Evolutionary conservation across 345 rosid species (phyloP).

Genomic region (Trapa incisa): DNA sequence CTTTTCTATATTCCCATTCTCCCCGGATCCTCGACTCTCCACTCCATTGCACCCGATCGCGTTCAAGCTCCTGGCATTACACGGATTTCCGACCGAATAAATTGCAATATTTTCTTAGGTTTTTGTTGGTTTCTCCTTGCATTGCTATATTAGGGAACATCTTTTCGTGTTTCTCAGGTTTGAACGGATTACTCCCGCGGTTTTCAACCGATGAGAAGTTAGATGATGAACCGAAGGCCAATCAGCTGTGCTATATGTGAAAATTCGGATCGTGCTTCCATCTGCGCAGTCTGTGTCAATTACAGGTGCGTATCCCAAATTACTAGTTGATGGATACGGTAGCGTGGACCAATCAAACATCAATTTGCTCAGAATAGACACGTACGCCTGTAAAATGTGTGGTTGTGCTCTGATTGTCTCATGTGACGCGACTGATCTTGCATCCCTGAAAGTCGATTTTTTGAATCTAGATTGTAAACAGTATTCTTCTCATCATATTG

Average conservation of each 20-base stretch:
- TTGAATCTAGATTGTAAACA: neutral
- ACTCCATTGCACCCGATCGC: too few species aligned
- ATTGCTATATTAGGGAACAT: neutral
- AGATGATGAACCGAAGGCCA: constrained; percentile 37
- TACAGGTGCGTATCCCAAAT: constrained; percentile 35
- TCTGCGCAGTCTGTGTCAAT: constrained; percentile 71
- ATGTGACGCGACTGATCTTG: neutral
- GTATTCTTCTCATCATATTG: neutral
- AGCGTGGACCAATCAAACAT: neutral
- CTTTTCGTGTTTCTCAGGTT: neutral
- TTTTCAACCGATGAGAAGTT: constrained; percentile 12
- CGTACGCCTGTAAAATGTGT: neutral
- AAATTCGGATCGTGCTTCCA: constrained; percentile 58
- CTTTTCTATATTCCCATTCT: too few species aligned
- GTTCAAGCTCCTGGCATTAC: too few species aligned
- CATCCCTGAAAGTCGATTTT: too few species aligned
- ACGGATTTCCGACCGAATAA: too few species aligned
- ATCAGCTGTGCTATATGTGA: constrained; percentile 71
- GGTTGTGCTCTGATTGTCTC: neutral
- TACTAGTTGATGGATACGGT: neutral
- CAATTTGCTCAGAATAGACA: too few species aligned
- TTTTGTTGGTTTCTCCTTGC: neutral
- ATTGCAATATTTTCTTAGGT: neutral
- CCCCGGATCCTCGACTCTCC: too few species aligned
- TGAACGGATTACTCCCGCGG: neutral